Evolutionary conservation across 2,329 filamentous ascomycete genomes (phyloP).

Genomic region (Gnomoniopsis sp.): DNA sequence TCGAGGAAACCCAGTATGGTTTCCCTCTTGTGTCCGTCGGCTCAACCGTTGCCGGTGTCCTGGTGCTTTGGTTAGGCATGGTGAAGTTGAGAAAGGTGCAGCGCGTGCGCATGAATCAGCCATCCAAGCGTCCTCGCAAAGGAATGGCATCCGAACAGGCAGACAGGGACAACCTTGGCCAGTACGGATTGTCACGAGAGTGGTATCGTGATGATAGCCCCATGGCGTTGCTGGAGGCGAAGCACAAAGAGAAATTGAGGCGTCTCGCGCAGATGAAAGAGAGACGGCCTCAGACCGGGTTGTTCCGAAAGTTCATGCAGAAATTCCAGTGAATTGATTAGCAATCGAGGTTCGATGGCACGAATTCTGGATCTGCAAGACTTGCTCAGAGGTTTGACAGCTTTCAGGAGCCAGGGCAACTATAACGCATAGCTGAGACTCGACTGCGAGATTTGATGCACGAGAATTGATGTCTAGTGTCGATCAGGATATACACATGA

Average conservation of each 20-base stretch:
- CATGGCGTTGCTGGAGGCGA: conserved; percentile 48
- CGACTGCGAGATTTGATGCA: background rate
- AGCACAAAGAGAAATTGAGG: conserved; percentile 52
- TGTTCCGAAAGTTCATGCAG: conserved; percentile 29
- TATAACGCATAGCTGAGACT: too few relatives aligned
- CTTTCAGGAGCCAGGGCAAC: too few relatives aligned
- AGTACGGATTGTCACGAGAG: conserved; percentile 22
- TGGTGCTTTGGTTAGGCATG: conserved; percentile 82
- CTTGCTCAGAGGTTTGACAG: too few relatives aligned
- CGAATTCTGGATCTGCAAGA: background rate
- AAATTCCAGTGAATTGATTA: background rate
- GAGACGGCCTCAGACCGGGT: conserved; percentile 22
- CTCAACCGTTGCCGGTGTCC: conserved; percentile 68
- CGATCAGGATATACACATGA: background rate
- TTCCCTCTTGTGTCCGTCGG: conserved; percentile 72
- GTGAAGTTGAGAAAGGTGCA: conserved; percentile 81
- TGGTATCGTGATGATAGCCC: conserved; percentile 48
- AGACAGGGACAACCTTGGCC: conserved; percentile 4
- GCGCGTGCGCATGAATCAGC: conserved; percentile 69
- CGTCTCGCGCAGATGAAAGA: conserved; percentile 48
- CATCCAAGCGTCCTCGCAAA: conserved; percentile 8
- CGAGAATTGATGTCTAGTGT: background rate
- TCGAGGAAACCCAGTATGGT: conserved; percentile 87
- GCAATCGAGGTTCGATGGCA: background rate
- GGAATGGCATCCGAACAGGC: background rate